Evolutionary conservation across 2,329 filamentous ascomycete species (phyloP).

Genomic region (Aspergillus sp.): DNA sequence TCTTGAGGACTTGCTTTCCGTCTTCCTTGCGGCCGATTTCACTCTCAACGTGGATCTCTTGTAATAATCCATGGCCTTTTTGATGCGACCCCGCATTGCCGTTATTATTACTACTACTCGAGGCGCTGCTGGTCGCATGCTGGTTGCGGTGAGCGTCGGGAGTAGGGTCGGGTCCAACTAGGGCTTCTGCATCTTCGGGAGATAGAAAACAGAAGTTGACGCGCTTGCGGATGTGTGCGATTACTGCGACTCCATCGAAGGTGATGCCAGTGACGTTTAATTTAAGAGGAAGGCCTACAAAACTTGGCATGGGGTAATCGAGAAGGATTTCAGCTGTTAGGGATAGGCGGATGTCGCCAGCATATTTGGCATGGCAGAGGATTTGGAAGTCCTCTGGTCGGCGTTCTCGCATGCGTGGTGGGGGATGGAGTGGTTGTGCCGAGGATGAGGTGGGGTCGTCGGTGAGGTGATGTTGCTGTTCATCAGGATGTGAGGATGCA

Average conservation of each 20-base stretch:
- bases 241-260: conserved; percentile 90
- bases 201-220: conserved; percentile 94
- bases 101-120: conserved; percentile 15
- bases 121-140: conserved; percentile 22
- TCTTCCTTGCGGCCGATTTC: conserved; percentile 92
- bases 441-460: conserved; percentile 19
- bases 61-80: conserved; percentile 71
- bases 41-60: conserved; percentile 94
- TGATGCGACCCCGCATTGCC: conserved; percentile 36
- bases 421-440: conserved; percentile 34
- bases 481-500: conserved; percentile 21
- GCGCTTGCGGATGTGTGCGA: conserved; percentile 85
- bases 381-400: conserved; percentile 87
- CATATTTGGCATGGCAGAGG: conserved; percentile 85
- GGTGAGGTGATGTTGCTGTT: conserved; percentile 16
- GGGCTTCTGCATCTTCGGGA: conserved; percentile 81
- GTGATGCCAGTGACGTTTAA: conserved; percentile 92
- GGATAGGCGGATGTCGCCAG: conserved; percentile 81
- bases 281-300: conserved; percentile 91
- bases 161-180: conserved; percentile 54
- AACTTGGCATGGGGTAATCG: conserved; percentile 98
- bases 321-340: conserved; percentile 93
- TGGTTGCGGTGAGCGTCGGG: conserved; percentile 10
- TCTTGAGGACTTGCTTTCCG: conserved; percentile 93
- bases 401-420: conserved; percentile 65